These are phyloP conservation scores for Chrysanthemum seticuspe DNA, from an alignment of 129 eudicot species.

Conservation along the genomic window DNA sequence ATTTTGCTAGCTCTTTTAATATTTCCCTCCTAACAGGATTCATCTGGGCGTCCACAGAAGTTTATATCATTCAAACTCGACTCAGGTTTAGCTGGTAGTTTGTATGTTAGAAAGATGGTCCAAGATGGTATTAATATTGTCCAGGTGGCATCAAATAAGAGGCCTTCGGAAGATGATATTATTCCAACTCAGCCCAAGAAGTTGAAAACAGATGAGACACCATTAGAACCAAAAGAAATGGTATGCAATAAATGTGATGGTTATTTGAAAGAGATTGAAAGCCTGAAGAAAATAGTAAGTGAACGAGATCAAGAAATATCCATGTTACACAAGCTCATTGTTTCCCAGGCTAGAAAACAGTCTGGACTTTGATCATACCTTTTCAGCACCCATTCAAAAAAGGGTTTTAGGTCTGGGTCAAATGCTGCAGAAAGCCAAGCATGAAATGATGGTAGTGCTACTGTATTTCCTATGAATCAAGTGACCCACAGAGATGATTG, in stretches of 20 bases:
- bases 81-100: slow-evolving; percentile 49
- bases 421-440: slow-evolving; percentile 5
- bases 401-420: slow-evolving; percentile 2
- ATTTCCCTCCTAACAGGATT: slow-evolving; percentile 47
- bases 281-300: slow-evolving; percentile 38
- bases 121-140: slow-evolving; percentile 22
- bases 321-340: slow-evolving; percentile 55
- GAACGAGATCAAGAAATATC: slow-evolving; percentile 65
- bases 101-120: slow-evolving; percentile 63
- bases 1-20: slow-evolving; percentile 1
- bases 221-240: slow-evolving; percentile 19
- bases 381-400: not conserved
- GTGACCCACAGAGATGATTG: not conserved
- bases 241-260: slow-evolving; percentile 30
- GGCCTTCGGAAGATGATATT: slow-evolving; percentile 45
- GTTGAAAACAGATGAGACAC: slow-evolving; percentile 36
- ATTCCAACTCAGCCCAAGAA: slow-evolving; percentile 39
- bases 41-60: slow-evolving; percentile 71
- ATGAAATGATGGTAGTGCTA: slow-evolving; percentile 9
- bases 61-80: slow-evolving; percentile 46
- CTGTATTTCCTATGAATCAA: not conserved
- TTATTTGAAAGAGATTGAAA: slow-evolving; percentile 51
- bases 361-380: slow-evolving; percentile 32
- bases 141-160: slow-evolving; percentile 50
- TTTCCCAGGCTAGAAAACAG: slow-evolving; percentile 67